Evolutionary conservation across 345 rosid species (phyloP).

Genomic region (Psidium friedrichsthalianum): DNA sequence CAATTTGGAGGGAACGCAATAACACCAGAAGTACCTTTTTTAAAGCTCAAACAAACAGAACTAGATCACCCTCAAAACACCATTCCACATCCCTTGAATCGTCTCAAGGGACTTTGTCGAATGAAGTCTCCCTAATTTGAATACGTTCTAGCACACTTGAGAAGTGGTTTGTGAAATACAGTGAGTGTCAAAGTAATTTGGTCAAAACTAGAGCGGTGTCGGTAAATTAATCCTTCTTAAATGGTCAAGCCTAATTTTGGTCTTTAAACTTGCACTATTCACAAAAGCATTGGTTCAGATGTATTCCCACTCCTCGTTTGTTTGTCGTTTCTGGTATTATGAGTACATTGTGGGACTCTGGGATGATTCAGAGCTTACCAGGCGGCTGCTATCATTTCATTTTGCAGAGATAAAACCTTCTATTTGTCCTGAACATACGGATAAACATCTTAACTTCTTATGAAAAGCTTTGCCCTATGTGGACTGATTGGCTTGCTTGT

Average conservation of each 20-base stretch:
- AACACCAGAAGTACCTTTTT: background rate
- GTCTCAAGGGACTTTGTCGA: background rate
- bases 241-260: background rate
- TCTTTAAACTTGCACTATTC: background rate
- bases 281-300: background rate
- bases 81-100: background rate
- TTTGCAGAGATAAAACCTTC: background rate
- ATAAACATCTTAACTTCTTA: background rate
- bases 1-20: background rate
- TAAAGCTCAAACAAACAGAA: background rate
- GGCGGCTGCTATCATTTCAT: background rate
- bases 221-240: background rate
- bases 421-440: background rate
- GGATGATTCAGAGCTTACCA: background rate
- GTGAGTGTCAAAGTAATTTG: background rate
- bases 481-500: background rate
- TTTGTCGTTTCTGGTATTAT: background rate
- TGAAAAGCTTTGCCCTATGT: background rate
- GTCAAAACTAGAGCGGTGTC: background rate
- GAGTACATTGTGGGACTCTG: background rate
- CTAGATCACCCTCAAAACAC: background rate
- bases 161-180: background rate
- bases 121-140: background rate
- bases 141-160: background rate
- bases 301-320: background rate